Evolutionary conservation across 2,329 filamentous ascomycete genomes (phyloP), one percentile per base, ranked within the genome.

Genomic region (Albifimbria verrucaria): DNA sequence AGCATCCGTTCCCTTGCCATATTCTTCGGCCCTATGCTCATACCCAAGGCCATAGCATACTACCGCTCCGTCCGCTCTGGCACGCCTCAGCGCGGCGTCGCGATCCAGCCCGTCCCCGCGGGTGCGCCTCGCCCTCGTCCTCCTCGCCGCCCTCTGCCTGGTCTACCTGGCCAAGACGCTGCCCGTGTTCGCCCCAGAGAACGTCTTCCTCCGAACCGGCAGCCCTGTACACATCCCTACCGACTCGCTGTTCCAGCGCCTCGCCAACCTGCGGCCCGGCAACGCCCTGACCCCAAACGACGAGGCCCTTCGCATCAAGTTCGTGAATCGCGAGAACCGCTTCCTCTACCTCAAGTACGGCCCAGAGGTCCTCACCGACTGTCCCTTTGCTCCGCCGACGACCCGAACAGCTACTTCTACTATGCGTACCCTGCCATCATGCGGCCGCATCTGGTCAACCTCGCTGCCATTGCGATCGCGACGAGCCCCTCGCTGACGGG

Each of bases 281-380:
- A 60, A 62, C 41, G 59, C 60, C 10, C 76, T 90, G 2, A 86
- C 82, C 0, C 57, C 72, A 0, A 55, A 68, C 12, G 92, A 97
- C 71, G 76, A 82, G 49, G 72, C 78, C 22, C 78, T 97, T 10
- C 81, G 85, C 50, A 72, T 76, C 23, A 86, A 86, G 61, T 86
- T 97, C 65, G 80, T 83, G 59, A 87, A 82, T 55, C 73, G 87
- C 51, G 85, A 90, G 59, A 88, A 87, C 47, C 81, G 90, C 51
- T 80, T 94, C 54, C 77, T 96, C 7, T 97, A 97, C 73, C 79
- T 95, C 50, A 85, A 88, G 54, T 95, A 85, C 71, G 94, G 94
- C 2, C 90, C 92, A 0, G 78, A 82, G 28, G 83, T 87, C 9
- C 69, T 97, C 36, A 77, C 86, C 21, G 77, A 84, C 54, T 97